Evolutionary conservation across 2,329 filamentous ascomycete species (phyloP), one percentile per base, ranked within the genome.

Genomic region (Botrytis galanthina): DNA sequence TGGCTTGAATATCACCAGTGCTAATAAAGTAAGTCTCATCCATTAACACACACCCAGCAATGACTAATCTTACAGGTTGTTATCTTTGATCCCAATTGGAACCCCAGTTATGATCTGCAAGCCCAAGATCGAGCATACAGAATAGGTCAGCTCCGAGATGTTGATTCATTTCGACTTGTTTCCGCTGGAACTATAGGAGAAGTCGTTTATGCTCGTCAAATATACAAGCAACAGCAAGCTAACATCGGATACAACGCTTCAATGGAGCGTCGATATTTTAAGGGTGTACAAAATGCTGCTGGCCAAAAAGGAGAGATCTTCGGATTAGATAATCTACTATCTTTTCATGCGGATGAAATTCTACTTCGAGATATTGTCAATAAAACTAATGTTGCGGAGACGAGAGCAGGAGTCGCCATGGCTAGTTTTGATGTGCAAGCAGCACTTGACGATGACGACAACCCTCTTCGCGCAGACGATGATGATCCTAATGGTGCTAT

Each of bases 221-320:
- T 99, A 57, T 99, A 99, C 86, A 99, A 99, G 82, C 96, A 99
- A 80, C 96, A 99, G 80, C 96, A 98, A 83, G 95, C 96, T 39
- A 98, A 98, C 79, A 98, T 99, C 74, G 96, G 93, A 0, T 98
- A 99, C 82, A 97, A 91, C 48, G 96, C 96, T 0, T 97, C 93
- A 0, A 92, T 91, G 8, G 96, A 99, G 82, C 90, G 96, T 5
- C 90, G 96, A 2, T 99, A 99, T 82, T 99, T 99, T 84, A 94
- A 92, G 77, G 96, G 96, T 59, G 93, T 98, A 0, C 95, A 98
- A 82, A 92, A 97, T 75, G 89, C 93, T 77, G 89, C 89, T 37
- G 89, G 89, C 42, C 90, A 95, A 76, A 95, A 95, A 78, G 96
- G 96, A 26, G 96, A 99, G 81, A 93, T 99, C 35, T 99, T 99